Base-by-base conservation (phyloP, 129 eudicot genomes). In the Chrysanthemum seticuspe region DNA sequence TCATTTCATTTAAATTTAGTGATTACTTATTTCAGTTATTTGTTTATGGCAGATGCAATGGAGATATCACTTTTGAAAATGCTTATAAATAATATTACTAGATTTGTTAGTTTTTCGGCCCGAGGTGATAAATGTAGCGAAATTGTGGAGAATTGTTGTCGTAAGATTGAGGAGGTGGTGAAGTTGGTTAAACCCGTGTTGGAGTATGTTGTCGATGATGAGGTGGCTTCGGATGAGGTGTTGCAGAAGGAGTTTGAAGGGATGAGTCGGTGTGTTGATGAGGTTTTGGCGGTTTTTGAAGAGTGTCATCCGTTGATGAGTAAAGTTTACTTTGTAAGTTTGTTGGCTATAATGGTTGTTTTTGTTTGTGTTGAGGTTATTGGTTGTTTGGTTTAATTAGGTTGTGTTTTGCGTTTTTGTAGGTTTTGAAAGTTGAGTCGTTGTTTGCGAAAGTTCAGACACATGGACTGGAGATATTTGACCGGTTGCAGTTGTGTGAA, bases 321-420 rank as follows among this genome's bases (percentile, higher is more conserved):
- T 82, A 94, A 88, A 94, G 82, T 94, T 73, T 86, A 87, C 80
- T 83, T 94, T 62, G 98, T 94, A 88, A 51, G 98, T 84, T 61
- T 16, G 11, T 23, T 25, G 25, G 25, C 3, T 14, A 2, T 57
- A 2, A 8, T 57, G 62, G 13, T 13, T 61, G 0, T 59, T 25
- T 23, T 27, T 61, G 9, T 59, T 25, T 10, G 45, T 25, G 15
- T 27, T 10, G 40, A 23, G 10, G 16, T 25, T 60, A 10, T 60
- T 61, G 66, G 31, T 2, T 23, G 1, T 12, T 9, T 21, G 44
- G 81, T 27, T 10, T 62, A 21, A 31, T 54, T 55, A 13, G 64
- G 18, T 64, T 13, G 10, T 23, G 53, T 58, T 47, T 71, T 68
- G 49, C 76, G 16, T 81, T 62, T 2, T 21, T 69, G 49, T 53